Evolutionary conservation across 352 stramenopile species (phyloP), one percentile per base, ranked within the genome.

Genomic region (Phytophthora crassamura): DNA sequence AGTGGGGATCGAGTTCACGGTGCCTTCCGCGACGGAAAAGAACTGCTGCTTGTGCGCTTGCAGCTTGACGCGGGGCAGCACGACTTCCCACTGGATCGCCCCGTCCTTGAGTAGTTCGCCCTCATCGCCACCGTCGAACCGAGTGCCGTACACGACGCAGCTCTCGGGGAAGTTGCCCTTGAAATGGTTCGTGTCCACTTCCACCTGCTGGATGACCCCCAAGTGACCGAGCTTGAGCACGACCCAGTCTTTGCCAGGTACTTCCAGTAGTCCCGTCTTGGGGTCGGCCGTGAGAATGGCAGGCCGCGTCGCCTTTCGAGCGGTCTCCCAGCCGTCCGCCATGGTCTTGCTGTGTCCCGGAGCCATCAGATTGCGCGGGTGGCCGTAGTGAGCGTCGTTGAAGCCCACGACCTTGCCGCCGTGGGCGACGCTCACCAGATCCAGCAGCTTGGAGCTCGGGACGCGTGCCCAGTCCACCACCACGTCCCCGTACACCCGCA

Each of bases 101-200:
- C 30, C 33, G n/a, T 76, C 62, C 7, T 59, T 68, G 18, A 83
- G 62, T 28, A 89, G 67, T 10, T 67, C 63, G 16, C 68, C 54
- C n/a, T 84, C 70, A 20, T 63, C 35, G 8, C 43, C 40, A 12
- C 71, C 81, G 18, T 82, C 42, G 30, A 81, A 89, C 60, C 64
- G 91, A 55, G 64, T 93, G 53, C 74, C 88, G 30, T 92, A 89
- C 6, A 98, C 60, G 0, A 80, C 59, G 50, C 88, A 92, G 64
- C 84, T 97, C 75, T 98, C 93, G 0, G 96, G 95, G 63, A 97
- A 98, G 67, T 99, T 99, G 56, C 95, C 95, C 59, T 96, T 97
- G 66, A 97, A 98, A 75, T 98, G 92, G 66, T 97, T 95, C 9
- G 96, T 99, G 76, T 98, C 96, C 5, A 98, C 81, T 43, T 93